A percentile compares a stretch with the other conserved stretches of the same genome.
Evolutionary conservation across 2,329 filamentous ascomycete species (phyloP).

Genomic region (Ceratocystis huliohia): DNA sequence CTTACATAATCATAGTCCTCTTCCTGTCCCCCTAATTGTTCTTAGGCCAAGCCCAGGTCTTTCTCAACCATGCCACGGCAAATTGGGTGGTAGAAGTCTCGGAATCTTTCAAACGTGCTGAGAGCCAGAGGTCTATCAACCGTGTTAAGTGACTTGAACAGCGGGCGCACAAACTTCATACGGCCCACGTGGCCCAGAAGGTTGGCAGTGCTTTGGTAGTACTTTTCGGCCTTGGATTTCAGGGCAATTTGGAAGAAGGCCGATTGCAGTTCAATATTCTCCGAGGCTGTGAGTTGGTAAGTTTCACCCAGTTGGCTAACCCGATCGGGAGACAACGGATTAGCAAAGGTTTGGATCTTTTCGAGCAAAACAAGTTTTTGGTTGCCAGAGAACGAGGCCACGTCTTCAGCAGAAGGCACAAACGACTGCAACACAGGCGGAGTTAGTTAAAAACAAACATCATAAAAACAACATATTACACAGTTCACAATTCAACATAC

Average conservation of each 20-base stretch:
- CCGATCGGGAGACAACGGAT: conserved; percentile 50
- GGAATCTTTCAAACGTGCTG: conserved; percentile 73
- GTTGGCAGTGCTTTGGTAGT: conserved; percentile 58
- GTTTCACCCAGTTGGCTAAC: conserved; percentile 59
- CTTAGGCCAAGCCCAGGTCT: conserved; percentile 40
- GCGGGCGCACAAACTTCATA: conserved; percentile 92
- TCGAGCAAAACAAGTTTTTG: conserved; percentile 89
- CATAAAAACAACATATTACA: conserved; percentile 15
- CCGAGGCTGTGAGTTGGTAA: conserved; percentile 61
- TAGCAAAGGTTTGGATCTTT: conserved; percentile 53
- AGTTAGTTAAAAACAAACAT: conserved; percentile 8
- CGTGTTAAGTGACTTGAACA: conserved; percentile 65
- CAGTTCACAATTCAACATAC: conserved; percentile 31
- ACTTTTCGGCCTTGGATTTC: conserved; percentile 53
- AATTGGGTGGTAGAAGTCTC: conserved; percentile 91
- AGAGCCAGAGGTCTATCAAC: conserved; percentile 63
- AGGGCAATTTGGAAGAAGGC: conserved; percentile 73
- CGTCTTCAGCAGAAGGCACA: conserved; percentile 53
- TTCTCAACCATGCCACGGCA: conserved; percentile 78
- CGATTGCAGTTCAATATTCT: conserved; percentile 75
- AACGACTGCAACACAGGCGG: conserved; percentile 35
- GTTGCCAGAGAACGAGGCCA: conserved; percentile 65
- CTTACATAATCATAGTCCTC: background rate
- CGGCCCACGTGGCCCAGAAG: conserved; percentile 71
- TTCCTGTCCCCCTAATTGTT: background rate